Conservation (phyloP, 345 rosid genomes). For the Pistacia atlantica region DNA sequence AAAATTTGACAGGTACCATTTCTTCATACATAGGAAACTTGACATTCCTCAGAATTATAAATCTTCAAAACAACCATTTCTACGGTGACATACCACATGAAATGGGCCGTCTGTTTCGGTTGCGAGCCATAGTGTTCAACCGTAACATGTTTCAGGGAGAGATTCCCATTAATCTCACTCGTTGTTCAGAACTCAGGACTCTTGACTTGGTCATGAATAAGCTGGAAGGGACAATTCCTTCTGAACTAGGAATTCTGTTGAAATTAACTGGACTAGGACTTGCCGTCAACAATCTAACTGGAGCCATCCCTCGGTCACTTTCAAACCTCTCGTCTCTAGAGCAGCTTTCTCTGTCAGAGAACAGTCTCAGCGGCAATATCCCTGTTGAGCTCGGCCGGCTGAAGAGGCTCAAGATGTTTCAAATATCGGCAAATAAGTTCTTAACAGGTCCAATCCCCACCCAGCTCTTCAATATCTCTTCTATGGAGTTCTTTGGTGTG, state of each 20-base stretch:
- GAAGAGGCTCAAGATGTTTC: constrained; percentile 20
- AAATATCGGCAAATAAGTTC: constrained; percentile 17
- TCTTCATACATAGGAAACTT: constrained; percentile 35
- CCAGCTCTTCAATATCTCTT: constrained; percentile 24
- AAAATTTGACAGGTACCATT: constrained; percentile 29
- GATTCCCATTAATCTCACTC: constrained; percentile 26
- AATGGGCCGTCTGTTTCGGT: constrained; percentile 24
- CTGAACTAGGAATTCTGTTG: constrained; percentile 24
- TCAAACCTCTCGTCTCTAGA: constrained; percentile 21
- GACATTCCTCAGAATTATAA: constrained; percentile 20
- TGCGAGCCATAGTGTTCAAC: constrained; percentile 9
- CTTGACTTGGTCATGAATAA: constrained; percentile 24
- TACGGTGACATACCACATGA: constrained; percentile 25
- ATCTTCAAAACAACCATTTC: constrained; percentile 27
- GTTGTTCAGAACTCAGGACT: constrained; percentile 23
- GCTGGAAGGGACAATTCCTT: constrained; percentile 30
- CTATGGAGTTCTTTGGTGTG: constrained; percentile 19
- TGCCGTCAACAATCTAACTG: constrained; percentile 26
- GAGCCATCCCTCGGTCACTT: constrained; percentile 28
- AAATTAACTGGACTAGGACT: constrained; percentile 22
- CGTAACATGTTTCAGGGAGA: constrained; percentile 30
- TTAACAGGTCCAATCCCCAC: constrained; percentile 33
- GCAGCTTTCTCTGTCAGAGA: constrained; percentile 20
- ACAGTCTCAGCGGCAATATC: constrained; percentile 27
- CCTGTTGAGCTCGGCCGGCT: constrained; percentile 28